Percentiles rank a stretch among this genome's conserved stretches.
Conservation (phyloP, 441 rosid species). For the Arabidopsis hybrid region DNA sequence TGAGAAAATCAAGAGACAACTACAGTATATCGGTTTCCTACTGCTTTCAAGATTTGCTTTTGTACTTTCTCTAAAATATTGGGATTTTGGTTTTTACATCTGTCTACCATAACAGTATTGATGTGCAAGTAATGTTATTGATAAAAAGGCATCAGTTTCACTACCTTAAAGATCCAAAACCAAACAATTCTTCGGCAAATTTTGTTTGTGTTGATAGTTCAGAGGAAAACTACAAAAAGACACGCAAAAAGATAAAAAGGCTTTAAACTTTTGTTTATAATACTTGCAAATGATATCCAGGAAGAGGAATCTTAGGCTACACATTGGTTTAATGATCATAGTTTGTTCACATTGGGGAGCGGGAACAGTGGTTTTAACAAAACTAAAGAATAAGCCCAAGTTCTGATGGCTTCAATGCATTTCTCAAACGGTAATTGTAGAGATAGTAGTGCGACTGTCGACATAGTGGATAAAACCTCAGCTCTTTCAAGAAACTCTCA, state of each 20-base stretch:
- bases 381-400: conserved; percentile 87
- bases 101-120: conserved; percentile 25
- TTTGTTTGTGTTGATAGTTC: background rate
- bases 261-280: background rate
- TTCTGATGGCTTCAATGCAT: conserved; percentile 64
- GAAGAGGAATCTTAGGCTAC: background rate
- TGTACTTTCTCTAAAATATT: conserved; percentile 9
- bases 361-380: background rate
- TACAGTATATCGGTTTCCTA: conserved; percentile 1
- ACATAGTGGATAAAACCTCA: conserved; percentile 87
- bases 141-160: conserved; percentile 34
- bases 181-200: background rate
- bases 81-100: conserved; percentile 26
- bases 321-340: background rate
- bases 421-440: conserved; percentile 67
- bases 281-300: background rate
- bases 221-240: background rate
- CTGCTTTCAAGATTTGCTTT: conserved; percentile 31
- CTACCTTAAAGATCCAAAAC: conserved; percentile 13
- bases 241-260: background rate
- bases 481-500: conserved; percentile 75
- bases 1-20: conserved; percentile 40
- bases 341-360: background rate
- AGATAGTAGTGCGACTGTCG: conserved; percentile 88
- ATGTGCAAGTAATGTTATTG: conserved; percentile 33